Evolutionary conservation across 208 protist species (phyloP).

Genomic region (Acanthamoeba rhysodes): DNA sequence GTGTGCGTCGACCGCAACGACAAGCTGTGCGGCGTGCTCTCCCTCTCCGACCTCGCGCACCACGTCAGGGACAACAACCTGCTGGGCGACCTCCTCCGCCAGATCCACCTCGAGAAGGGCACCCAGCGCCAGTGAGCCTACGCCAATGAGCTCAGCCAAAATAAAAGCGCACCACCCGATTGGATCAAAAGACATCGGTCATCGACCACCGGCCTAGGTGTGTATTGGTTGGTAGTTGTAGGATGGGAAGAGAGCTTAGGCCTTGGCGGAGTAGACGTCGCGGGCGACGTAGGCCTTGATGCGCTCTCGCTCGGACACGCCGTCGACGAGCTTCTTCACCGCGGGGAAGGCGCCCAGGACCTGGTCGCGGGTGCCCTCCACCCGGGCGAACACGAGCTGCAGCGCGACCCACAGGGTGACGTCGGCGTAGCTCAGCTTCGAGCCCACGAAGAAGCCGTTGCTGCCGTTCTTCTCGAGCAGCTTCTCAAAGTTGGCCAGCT

Average conservation of each 20-base stretch:
- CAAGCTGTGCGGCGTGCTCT: conserved; percentile 20
- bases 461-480: conserved; percentile 65
- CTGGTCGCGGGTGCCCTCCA: not conserved
- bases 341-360: not conserved
- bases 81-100: conserved; percentile 27
- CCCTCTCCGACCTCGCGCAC: not conserved
- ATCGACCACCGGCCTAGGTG: too few relatives aligned
- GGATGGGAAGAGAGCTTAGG: too few relatives aligned
- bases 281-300: conserved; percentile 69
- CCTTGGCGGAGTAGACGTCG: conserved; percentile 8
- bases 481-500: not conserved
- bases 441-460: conserved; percentile 63
- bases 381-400: too few relatives aligned
- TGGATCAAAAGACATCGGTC: too few relatives aligned
- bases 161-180: too few relatives aligned
- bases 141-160: too few relatives aligned
- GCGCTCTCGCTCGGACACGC: not conserved
- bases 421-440: conserved; percentile 56
- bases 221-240: too few relatives aligned
- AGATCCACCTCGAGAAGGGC: conserved; percentile 33
- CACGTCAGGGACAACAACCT: not conserved
- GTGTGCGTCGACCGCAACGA: conserved; percentile 42
- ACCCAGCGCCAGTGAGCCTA: not conserved
- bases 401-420: not conserved
- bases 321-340: not conserved